Percentiles rank a stretch among this genome's conserved stretches.
These are phyloP conservation scores for Cyphellophora attinorum DNA, from an alignment of 2,329 filamentous ascomycete genomes.

Conservation along the genomic window DNA sequence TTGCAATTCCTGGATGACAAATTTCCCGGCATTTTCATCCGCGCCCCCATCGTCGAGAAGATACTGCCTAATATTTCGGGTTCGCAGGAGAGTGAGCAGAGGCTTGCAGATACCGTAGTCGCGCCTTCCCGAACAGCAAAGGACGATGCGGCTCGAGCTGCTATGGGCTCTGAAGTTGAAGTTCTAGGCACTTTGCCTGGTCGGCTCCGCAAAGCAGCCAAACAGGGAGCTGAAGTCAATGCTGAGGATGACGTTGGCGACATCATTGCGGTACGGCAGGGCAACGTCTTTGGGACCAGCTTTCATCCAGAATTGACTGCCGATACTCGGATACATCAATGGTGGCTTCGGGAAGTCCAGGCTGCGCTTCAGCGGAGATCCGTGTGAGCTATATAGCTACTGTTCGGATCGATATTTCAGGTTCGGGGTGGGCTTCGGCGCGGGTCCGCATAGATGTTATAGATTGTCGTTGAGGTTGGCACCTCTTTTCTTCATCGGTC, in stretches of 20 bases:
- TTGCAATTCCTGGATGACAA: constrained; percentile 58
- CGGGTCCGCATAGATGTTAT: neutral
- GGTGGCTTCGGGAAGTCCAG: constrained; percentile 73
- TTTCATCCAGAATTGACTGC: constrained; percentile 91
- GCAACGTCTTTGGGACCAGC: constrained; percentile 86
- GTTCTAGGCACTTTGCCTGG: constrained; percentile 49
- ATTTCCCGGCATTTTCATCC: constrained; percentile 84
- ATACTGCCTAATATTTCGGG: constrained; percentile 49
- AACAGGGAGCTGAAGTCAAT: constrained; percentile 29
- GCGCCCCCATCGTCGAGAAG: constrained; percentile 85
- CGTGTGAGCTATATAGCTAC: neutral
- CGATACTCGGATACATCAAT: constrained; percentile 79
- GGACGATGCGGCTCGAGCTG: constrained; percentile 34
- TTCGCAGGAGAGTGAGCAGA: constrained; percentile 41
- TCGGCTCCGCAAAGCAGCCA: constrained; percentile 38
- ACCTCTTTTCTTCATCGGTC: neutral
- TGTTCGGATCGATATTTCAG: neutral
- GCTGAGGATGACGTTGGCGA: constrained; percentile 46
- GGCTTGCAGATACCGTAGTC: constrained; percentile 42
- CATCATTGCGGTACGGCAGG: constrained; percentile 81
- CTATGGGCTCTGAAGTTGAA: constrained; percentile 43
- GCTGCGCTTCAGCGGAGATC: neutral
- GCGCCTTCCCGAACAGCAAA: constrained; percentile 45
- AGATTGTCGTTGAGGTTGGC: no score
- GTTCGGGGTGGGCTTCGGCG: neutral